phyloP scores from a whole-genome alignment of 345 rosid species.

The Eucalyptus virginea region DNA sequence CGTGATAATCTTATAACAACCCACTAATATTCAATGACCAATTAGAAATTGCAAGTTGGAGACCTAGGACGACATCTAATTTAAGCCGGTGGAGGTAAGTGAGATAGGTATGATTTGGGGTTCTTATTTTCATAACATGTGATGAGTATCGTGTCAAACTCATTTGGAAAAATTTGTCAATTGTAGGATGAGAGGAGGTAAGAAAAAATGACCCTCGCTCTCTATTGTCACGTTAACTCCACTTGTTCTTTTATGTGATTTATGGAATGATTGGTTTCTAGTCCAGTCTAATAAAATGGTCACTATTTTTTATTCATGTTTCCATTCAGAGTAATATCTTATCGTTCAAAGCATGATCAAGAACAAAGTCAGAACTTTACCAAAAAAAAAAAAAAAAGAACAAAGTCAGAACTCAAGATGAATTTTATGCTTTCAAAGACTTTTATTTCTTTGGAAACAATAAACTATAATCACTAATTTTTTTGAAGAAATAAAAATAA shows the following conservation, averaged over 20 bases:
- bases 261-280: accelerated
- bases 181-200: not conserved
- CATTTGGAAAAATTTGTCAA: not conserved
- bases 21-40: accelerated
- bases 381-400: too few relatives aligned
- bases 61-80: accelerated
- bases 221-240: accelerated
- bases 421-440: accelerated
- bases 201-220: not conserved
- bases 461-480: too few relatives aligned
- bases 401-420: accelerated
- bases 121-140: not conserved
- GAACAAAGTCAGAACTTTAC: accelerated
- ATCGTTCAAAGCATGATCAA: accelerated
- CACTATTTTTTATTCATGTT: accelerated
- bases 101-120: not conserved
- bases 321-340: accelerated
- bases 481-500: too few relatives aligned
- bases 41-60: accelerated
- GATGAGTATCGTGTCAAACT: not conserved
- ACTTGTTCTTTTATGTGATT: accelerated
- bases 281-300: accelerated
- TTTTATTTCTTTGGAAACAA: accelerated
- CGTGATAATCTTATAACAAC: not conserved
- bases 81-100: not conserved